Evolutionary conservation across 164 flowering plant genomes (phyloP).

Genomic region (Cinnamomum micranthum): DNA sequence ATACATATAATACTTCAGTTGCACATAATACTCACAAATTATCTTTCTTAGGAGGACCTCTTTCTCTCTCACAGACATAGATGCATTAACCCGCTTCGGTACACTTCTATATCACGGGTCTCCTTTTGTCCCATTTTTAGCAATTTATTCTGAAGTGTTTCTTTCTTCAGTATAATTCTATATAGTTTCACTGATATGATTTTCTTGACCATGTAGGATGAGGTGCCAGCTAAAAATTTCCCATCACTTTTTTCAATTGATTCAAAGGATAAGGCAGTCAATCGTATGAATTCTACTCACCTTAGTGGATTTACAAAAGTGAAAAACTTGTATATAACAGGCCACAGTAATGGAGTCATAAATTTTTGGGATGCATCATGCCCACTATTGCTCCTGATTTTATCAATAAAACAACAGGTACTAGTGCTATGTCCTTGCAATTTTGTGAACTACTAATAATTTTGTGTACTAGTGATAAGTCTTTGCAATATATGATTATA

Average conservation of each 20-base stretch:
- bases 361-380: constrained; percentile 83
- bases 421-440: background rate
- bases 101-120: background rate
- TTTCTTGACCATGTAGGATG: constrained; percentile 39
- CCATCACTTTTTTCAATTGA: constrained; percentile 55
- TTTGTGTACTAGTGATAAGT: background rate
- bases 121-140: background rate
- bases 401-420: constrained; percentile 76
- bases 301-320: constrained; percentile 55
- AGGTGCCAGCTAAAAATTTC: constrained; percentile 30
- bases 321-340: constrained; percentile 69
- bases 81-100: background rate
- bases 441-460: background rate
- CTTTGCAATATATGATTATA: too few species aligned
- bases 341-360: constrained; percentile 76
- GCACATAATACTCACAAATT: background rate
- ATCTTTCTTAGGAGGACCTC: background rate
- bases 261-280: constrained; percentile 44
- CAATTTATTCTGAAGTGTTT: background rate
- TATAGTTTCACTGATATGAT: background rate
- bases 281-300: constrained; percentile 20
- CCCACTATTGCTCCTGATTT: constrained; percentile 47
- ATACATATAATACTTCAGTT: background rate
- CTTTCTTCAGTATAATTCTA: background rate
- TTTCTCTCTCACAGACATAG: background rate